Base-by-base conservation (phyloP, 352 stramenopile species). In the Globisporangium cystogenes region DNA sequence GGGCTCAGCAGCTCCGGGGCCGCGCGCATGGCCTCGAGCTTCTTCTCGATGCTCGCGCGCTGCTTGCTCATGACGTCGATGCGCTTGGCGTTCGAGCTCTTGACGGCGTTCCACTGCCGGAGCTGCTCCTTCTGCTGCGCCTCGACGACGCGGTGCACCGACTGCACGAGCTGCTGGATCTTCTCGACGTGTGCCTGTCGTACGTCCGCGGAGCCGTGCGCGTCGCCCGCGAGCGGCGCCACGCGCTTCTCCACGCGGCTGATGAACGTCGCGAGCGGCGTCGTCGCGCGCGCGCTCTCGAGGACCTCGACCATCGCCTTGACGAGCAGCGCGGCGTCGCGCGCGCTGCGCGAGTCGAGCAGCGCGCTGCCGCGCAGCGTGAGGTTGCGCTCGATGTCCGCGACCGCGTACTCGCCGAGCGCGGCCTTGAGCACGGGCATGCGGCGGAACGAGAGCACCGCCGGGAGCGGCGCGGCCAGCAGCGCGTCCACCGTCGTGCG, bases 11-110 rank as follows among this genome's bases (percentile, higher is more conserved):
- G 63, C n/a, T 52, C 58, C 5, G 51, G 50, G 14, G 67, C 65
- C 3, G 64, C 64, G 2, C 65, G 75, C 74, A 87, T 87, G n/a
- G 69, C 68, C 8, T 85, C 72, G 4, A 90, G 65, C 44, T 71
- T 77, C 23, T 77, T 72, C 8, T 80, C 68, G 33, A 90, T 87
- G 24, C 59, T 76, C 29, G 68, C 55, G 11, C 75, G 77, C 42
- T 90, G 80, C 46, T 76, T 69, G 21, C 53, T 59, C 26, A 90
- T 53, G 43, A 87, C 68, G n/a, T 88, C 80, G 49, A 90, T 84
- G 12, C 80, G 73, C 43, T 82, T 83, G 53, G 68, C 70, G 33
- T 84, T 78, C 0, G 74, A 75, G 44, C 55, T 59, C 60, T 89
- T 90, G 21, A 64, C 65, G 0, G 73, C 64, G 44, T 71, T 82